Percentiles rank a stretch among this genome's conserved stretches.
Conservation (phyloP, 1,284 basidiomycete genomes). For the Rugosomyces carneus region DNA sequence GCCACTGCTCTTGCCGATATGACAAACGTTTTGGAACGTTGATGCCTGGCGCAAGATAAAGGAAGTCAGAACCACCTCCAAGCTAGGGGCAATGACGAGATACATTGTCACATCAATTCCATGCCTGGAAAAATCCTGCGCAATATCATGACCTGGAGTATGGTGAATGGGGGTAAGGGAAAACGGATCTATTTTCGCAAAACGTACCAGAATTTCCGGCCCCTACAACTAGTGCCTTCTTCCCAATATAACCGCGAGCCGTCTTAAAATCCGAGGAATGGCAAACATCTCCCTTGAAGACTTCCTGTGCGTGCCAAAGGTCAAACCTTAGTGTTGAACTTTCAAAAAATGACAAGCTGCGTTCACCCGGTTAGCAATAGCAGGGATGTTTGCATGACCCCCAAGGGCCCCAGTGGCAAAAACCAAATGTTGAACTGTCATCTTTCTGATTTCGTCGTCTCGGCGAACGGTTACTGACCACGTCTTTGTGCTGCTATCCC, state of each 20-base stretch:
- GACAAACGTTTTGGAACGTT: conserved; percentile 57
- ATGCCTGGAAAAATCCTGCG: conserved; percentile 20
- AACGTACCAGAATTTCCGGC: conserved; percentile 50
- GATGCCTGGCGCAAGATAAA: conserved; percentile 42
- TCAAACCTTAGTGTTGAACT: not conserved
- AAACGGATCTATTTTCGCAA: not conserved
- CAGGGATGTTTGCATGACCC: conserved; percentile 39
- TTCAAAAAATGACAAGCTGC: not conserved
- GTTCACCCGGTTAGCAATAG: conserved; percentile 28
- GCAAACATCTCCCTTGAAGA: conserved; percentile 48
- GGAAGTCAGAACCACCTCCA: conserved; percentile 30
- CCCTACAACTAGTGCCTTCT: conserved; percentile 57
- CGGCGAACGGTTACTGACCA: conserved; percentile 51
- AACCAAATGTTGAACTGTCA: conserved; percentile 53
- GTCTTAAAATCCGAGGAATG: conserved; percentile 50
- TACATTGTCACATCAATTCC: conserved; percentile 19
- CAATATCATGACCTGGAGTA: conserved; percentile 22
- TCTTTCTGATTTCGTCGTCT: conserved; percentile 33
- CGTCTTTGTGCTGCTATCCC: conserved; percentile 37
- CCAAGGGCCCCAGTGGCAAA: conserved; percentile 55
- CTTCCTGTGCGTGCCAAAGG: conserved; percentile 28
- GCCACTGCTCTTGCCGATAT: conserved; percentile 41
- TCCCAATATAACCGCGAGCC: conserved; percentile 45
- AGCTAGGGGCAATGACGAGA: not conserved
- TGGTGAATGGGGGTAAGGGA: not conserved